Conservation (phyloP, 1,284 basidiomycete genomes). For the Leccinum colubrinum region DNA sequence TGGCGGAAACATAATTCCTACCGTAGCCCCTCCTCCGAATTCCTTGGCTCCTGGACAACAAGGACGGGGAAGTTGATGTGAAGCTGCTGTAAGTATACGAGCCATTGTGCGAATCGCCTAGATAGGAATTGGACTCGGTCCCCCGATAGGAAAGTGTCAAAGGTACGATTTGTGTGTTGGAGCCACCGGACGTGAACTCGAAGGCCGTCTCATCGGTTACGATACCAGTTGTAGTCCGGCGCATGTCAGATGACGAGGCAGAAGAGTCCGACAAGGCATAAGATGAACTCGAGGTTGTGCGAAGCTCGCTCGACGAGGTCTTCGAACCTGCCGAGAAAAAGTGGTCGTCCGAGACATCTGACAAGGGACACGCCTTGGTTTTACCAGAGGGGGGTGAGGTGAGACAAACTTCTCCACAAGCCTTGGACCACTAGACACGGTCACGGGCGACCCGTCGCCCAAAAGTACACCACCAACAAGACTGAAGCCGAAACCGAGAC, state of each 20-base stretch:
- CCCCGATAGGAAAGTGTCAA: no score
- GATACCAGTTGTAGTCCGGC: constrained; percentile 33
- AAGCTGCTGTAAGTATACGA: constrained; percentile 33
- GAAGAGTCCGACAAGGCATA: no score
- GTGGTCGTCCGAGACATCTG: constrained; percentile 24
- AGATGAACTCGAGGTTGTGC: no score
- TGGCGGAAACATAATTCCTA: constrained; percentile 44
- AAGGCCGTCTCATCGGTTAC: constrained; percentile 37
- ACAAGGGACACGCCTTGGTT: constrained; percentile 38
- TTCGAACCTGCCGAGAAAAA: no score
- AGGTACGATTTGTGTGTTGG: constrained; percentile 34
- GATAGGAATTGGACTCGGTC: constrained; percentile 48
- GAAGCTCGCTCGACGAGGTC: no score
- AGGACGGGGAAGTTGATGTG: constrained; percentile 33
- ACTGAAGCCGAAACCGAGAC: constrained; percentile 44
- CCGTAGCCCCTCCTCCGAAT: constrained; percentile 53
- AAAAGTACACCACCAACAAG: constrained; percentile 37
- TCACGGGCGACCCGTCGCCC: constrained; percentile 49
- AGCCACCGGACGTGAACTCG: constrained; percentile 38
- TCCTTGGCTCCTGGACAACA: constrained; percentile 55
- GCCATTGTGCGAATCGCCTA: constrained; percentile 56
- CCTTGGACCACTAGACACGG: constrained; percentile 48
- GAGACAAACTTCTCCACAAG: constrained; percentile 48
- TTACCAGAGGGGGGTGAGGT: constrained; percentile 58
- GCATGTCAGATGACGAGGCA: constrained; percentile 15